Percentiles rank a stretch among this genome's conserved stretches.
Conservation (phyloP, 805 yeast species). For the Maudiozyma barnettii region DNA sequence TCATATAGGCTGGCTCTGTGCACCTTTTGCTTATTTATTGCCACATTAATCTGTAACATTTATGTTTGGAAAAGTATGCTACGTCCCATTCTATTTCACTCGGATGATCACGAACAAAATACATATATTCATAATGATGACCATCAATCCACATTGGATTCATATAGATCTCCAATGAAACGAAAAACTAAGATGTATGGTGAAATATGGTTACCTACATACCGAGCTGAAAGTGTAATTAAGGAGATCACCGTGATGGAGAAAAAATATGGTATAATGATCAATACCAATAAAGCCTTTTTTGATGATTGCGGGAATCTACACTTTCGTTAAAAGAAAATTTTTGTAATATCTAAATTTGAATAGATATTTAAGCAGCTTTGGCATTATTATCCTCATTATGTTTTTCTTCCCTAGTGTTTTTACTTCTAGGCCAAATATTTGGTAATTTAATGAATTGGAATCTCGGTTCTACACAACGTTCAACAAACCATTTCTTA, state of each 20-base stretch:
- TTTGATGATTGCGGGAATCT: slow-evolving; percentile 13
- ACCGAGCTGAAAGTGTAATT: slow-evolving; percentile 30
- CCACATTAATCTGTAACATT: slow-evolving; percentile 49
- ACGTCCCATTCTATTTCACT: background rate
- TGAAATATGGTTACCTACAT: slow-evolving; percentile 37
- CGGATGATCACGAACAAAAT: background rate
- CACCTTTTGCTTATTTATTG: slow-evolving; percentile 42
- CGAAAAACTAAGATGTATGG: slow-evolving; percentile 3
- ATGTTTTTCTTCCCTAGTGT: slow-evolving; percentile 36
- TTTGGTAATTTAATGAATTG: slow-evolving; percentile 80
- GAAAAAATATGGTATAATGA: slow-evolving; percentile 8
- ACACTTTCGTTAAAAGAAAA: background rate
- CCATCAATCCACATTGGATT: background rate
- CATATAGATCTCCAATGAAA: slow-evolving; percentile 3
- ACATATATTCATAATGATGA: background rate
- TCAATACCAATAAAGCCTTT: slow-evolving; percentile 7
- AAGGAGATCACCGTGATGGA: slow-evolving; percentile 12
- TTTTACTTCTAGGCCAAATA: slow-evolving; percentile 69
- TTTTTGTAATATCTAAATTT: slow-evolving; percentile 2
- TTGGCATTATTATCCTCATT: background rate
- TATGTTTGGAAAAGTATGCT: background rate
- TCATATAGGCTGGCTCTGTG: slow-evolving; percentile 34
- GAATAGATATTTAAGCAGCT: background rate
- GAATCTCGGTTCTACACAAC: slow-evolving; percentile 89
- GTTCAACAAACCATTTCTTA: slow-evolving; percentile 81